These are phyloP conservation scores for Ramalina peruviana DNA, from an alignment of 495 filamentous ascomycete species.

Conservation along the genomic window DNA sequence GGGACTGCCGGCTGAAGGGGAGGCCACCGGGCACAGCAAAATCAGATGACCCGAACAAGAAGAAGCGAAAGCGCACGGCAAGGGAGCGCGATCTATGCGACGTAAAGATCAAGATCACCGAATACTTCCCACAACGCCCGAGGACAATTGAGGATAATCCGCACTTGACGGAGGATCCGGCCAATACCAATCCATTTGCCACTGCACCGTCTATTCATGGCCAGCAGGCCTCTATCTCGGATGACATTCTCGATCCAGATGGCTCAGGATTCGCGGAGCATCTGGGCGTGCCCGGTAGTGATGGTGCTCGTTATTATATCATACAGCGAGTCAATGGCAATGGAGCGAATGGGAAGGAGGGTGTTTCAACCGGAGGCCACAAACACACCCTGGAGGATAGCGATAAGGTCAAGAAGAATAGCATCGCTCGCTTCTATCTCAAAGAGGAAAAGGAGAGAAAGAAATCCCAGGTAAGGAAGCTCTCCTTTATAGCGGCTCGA, in stretches of 20 bases:
- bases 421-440: conserved; percentile 50
- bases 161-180: conserved; percentile 7
- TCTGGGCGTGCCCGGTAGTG: conserved; percentile 27
- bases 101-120: conserved; percentile 86
- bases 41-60: conserved; percentile 74
- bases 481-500: conserved; percentile 6
- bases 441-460: conserved; percentile 56
- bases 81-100: conserved; percentile 71
- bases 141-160: conserved; percentile 18
- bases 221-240: not conserved
- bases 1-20: conserved; percentile 82
- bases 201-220: conserved; percentile 15
- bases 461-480: conserved; percentile 48
- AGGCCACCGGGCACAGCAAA: conserved; percentile 73
- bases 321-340: conserved; percentile 69
- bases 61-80: conserved; percentile 71
- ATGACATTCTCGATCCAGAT: conserved; percentile 8
- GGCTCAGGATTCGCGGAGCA: not conserved
- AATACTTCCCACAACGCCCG: conserved; percentile 51
- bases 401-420: conserved; percentile 78
- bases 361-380: conserved; percentile 52
- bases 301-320: conserved; percentile 48
- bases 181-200: conserved; percentile 22
- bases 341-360: conserved; percentile 57
- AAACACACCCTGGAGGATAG: conserved; percentile 66